Percentiles rank a stretch among this genome's conserved stretches.
Conservation (phyloP, 2,329 filamentous ascomycete genomes). For the Pseudogymnoascus sp. region DNA sequence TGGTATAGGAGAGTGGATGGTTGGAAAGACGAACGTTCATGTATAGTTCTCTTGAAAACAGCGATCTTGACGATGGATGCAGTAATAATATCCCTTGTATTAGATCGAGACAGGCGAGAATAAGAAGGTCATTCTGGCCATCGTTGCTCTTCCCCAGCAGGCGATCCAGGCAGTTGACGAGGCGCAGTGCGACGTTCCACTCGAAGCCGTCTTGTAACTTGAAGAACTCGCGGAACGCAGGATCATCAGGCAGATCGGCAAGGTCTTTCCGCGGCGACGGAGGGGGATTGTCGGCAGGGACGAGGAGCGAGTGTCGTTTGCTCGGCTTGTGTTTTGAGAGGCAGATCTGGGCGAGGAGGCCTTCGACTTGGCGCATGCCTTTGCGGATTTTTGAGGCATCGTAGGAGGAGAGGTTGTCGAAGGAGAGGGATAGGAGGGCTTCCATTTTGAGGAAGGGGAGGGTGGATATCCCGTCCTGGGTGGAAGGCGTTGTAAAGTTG, state of each 20-base stretch:
- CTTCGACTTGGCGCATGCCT: constrained; percentile 88
- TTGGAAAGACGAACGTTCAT: constrained; percentile 69
- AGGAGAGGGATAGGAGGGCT: constrained; percentile 81
- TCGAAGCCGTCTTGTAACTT: constrained; percentile 95
- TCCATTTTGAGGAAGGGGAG: constrained; percentile 56
- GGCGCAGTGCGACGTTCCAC: constrained; percentile 87
- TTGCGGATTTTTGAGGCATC: constrained; percentile 87
- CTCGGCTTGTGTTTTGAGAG: constrained; percentile 38
- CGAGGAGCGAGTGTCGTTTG: constrained; percentile 24
- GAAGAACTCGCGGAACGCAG: constrained; percentile 92
- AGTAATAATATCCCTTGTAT: constrained; percentile 83
- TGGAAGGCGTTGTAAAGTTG: background rate
- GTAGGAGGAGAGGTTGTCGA: constrained; percentile 93
- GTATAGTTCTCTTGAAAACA: constrained; percentile 83
- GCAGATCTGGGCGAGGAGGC: constrained; percentile 89
- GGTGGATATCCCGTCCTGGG: background rate
- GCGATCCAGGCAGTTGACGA: constrained; percentile 79
- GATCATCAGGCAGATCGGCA: constrained; percentile 67
- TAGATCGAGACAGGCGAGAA: constrained; percentile 79
- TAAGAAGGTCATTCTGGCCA: constrained; percentile 79
- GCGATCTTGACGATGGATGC: constrained; percentile 78
- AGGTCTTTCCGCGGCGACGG: constrained; percentile 51
- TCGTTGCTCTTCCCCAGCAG: constrained; percentile 76
- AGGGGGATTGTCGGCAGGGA: constrained; percentile 32
- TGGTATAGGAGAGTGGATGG: background rate